Base-by-base conservation (phyloP, 305 asterid genomes). In the Salvia sclarea region DNA sequence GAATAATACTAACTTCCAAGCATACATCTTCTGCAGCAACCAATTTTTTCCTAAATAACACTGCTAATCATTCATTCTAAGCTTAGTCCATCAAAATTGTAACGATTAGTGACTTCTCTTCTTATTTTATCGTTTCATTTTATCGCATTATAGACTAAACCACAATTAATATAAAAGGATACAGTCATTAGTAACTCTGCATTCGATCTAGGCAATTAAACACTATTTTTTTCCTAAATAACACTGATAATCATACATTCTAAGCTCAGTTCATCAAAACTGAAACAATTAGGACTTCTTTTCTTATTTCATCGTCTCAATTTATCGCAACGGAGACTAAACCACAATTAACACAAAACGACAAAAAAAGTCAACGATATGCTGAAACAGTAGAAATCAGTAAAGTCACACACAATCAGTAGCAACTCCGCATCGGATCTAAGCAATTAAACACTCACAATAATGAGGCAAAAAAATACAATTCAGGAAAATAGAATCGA, bases 301-400 rank as follows among this genome's bases (percentile, higher is more conserved):
- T 6, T 13, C 13, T 18, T 25, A 14, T 17, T 17, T 3, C n/a
- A 18, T 18, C 16, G 5, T 52, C 8, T n/a, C 3, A 35, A 49
- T 33, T 31, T 48, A 47, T n/a, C 37, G 52, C 38, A 13, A 18
- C n/a, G 13, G 30, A 17, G 3, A 41, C 28, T 25, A 41, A 16
- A 18, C 10, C 61, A 28, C 2, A 16, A 30, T 12, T 10, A 44
- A 68, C 48, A 35, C 8, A 47, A 3, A 1, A 4, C 14, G 13
- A 43, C 11, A 33, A 30, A 18, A 18, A 53, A 62, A 62, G 38
- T 54, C 66, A 64, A 64, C 48, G n/a, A 25, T 22, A 45, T 33
- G 45, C 4, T 9, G n/a, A 28, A 21, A 13, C 50, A 4, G 28
- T 20, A 10, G 24, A 61, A 28, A 61, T 35, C 61, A 17, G 35